phyloP scores from a whole-genome alignment of 495 filamentous ascomycete genomes.

The Cetradonia linearis region DNA sequence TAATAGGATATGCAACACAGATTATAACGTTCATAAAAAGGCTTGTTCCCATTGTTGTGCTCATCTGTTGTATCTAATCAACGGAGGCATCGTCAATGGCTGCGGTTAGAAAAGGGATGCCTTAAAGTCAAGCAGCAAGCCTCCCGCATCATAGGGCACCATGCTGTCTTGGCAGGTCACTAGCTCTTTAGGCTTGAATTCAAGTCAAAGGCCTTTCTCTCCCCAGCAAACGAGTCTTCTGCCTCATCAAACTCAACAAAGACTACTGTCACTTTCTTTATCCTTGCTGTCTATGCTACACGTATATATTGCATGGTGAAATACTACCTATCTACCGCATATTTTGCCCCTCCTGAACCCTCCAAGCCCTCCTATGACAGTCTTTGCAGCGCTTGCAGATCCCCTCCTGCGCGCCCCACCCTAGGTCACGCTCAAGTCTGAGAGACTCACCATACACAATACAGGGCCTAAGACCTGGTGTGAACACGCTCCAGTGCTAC shows the following conservation, averaged over 20 bases:
- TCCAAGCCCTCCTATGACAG: slow-evolving; percentile 4
- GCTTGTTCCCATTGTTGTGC: not conserved
- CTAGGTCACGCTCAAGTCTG: slow-evolving; percentile 2
- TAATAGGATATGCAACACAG: not conserved
- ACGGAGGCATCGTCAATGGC: not conserved
- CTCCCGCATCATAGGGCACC: not conserved
- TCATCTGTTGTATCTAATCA: not conserved
- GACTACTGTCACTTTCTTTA: not conserved
- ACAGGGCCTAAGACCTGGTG: not conserved
- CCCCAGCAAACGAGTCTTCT: not conserved
- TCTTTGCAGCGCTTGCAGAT: not conserved
- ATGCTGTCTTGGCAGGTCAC: slow-evolving; percentile 3
- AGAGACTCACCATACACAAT: not conserved
- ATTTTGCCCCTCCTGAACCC: not conserved
- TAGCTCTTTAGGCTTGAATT: not conserved
- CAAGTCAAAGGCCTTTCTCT: not conserved
- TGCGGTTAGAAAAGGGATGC: not conserved
- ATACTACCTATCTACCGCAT: not conserved
- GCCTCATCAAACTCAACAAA: slow-evolving; percentile 8
- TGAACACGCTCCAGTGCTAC: not conserved
- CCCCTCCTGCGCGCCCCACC: slow-evolving; percentile 12
- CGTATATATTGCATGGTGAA: not conserved
- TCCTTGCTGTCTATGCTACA: not conserved
- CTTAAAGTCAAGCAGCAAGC: slow-evolving; percentile 1
- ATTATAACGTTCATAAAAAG: not conserved